Conservation (phyloP, 2,329 filamentous ascomycete genomes). For the Apiospora marii region DNA sequence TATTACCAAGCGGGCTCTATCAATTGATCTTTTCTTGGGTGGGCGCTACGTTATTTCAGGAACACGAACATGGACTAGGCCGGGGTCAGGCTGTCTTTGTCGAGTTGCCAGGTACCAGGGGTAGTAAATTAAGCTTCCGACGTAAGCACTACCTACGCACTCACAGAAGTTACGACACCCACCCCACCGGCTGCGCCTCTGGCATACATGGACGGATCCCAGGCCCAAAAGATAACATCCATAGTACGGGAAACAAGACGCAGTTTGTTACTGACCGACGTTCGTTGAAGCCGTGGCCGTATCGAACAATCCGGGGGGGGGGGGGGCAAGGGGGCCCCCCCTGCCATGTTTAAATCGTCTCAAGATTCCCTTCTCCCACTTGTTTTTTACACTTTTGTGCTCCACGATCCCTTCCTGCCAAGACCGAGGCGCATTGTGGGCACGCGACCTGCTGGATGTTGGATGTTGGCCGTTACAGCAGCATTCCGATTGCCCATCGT, state of each 20-base stretch:
- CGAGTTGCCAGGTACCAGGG: background rate
- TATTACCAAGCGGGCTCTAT: background rate
- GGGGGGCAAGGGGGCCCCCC: background rate
- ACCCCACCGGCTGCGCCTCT: no score
- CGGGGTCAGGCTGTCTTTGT: background rate
- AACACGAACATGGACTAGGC: background rate
- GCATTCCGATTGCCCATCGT: no score
- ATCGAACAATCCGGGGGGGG: background rate
- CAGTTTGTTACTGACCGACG: no score
- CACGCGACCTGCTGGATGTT: no score
- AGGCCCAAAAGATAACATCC: background rate
- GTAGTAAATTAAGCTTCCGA: background rate
- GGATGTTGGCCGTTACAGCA: no score
- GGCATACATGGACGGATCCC: no score
- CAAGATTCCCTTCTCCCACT: background rate
- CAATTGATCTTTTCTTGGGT: background rate
- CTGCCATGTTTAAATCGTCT: background rate
- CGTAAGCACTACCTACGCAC: background rate
- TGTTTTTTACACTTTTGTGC: background rate
- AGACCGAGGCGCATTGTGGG: no score
- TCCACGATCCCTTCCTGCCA: no score
- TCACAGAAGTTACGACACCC: no score
- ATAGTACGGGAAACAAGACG: background rate
- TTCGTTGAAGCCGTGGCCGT: background rate
- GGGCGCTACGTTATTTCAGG: background rate